These are phyloP conservation scores for Irpex sp. DNA, from an alignment of 1,284 basidiomycete species.

Conservation along the genomic window DNA sequence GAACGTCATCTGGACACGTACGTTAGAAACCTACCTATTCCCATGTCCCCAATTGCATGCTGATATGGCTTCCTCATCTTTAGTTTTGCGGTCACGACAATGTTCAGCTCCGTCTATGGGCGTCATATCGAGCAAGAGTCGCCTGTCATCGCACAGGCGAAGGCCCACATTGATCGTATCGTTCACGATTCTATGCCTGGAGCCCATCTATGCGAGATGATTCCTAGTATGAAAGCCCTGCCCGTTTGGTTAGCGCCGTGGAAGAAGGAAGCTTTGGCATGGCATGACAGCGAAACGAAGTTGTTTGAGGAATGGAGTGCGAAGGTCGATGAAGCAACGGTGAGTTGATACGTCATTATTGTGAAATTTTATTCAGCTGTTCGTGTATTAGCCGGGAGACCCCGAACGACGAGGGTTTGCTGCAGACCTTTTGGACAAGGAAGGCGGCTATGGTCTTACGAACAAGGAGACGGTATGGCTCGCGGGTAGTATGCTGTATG, in stretches of 20 bases:
- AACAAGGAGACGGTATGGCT: neutral
- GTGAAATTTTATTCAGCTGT: neutral
- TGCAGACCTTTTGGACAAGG: neutral
- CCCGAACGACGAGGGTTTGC: neutral
- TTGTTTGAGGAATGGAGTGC: constrained; percentile 2
- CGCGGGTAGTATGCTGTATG: neutral
- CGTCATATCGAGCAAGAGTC: neutral
- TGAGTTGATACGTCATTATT: neutral
- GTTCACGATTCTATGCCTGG: neutral
- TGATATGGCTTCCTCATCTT: neutral
- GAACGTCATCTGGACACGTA: neutral
- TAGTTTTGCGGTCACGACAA: neutral
- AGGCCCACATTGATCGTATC: neutral
- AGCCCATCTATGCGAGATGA: neutral
- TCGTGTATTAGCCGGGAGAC: neutral
- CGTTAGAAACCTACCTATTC: neutral
- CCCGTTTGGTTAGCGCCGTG: constrained; percentile 8
- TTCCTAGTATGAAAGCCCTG: constrained; percentile 7
- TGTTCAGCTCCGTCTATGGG: neutral
- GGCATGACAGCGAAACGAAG: constrained; percentile 7
- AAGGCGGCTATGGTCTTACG: neutral
- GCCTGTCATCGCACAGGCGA: neutral
- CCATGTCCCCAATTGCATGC: too few relatives aligned
- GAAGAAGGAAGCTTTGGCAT: constrained; percentile 7
- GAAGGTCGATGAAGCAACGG: neutral